phyloP scores from a whole-genome alignment of 768 basidiomycete species.

The Russula earlei region DNA sequence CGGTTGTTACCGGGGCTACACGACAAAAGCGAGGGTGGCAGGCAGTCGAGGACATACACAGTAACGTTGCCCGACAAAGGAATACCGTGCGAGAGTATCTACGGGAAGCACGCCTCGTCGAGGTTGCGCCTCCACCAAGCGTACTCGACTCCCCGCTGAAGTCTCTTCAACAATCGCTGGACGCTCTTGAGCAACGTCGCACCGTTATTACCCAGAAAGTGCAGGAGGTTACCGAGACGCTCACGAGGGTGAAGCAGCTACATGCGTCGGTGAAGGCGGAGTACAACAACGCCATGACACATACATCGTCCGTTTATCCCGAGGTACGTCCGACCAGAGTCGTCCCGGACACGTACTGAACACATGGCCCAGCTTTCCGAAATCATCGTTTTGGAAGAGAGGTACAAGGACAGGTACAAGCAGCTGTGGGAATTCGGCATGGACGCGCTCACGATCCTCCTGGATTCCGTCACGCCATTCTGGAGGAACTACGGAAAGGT shows the following conservation, averaged over 20 bases:
- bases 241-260: conserved; percentile 44
- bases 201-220: conserved; percentile 38
- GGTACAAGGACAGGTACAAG: conserved; percentile 71
- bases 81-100: conserved; percentile 25
- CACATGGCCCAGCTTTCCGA: conserved; percentile 45
- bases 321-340: conserved; percentile 38
- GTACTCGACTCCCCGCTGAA: conserved; percentile 43
- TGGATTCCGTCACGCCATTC: conserved; percentile 70
- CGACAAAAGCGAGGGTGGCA: conserved; percentile 54
- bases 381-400: conserved; percentile 65
- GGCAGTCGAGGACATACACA: conserved; percentile 68
- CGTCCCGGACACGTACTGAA: not conserved
- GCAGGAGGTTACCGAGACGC: conserved; percentile 37
- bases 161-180: conserved; percentile 40
- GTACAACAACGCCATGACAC: conserved; percentile 54
- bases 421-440: conserved; percentile 76
- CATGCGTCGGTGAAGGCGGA: conserved; percentile 51
- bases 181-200: conserved; percentile 40
- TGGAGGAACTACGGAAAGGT: conserved; percentile 76
- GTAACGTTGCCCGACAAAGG: conserved; percentile 53
- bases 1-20: conserved; percentile 60
- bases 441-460: conserved; percentile 63
- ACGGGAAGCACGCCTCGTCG: conserved; percentile 1
- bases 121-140: conserved; percentile 29
- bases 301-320: conserved; percentile 70